Conservation (phyloP, 768 basidiomycete genomes). For the Boletus pseudopeckii region DNA sequence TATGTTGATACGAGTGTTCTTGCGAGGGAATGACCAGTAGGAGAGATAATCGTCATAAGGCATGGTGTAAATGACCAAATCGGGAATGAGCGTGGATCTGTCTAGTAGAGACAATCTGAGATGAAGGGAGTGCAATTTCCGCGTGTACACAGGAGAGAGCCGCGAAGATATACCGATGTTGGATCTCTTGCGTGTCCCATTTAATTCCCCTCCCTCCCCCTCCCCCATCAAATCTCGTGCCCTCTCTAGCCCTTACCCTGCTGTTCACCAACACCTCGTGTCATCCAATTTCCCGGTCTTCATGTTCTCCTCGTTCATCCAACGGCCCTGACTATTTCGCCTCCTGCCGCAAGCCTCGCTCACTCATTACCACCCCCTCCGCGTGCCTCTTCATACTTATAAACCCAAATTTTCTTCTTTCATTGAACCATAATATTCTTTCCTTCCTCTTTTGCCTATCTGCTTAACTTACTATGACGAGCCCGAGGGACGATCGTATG, state of each 20-base stretch:
- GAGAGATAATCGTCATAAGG: too few species aligned
- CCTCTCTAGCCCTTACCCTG: slow-evolving; percentile 36
- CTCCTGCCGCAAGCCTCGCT: slow-evolving; percentile 35
- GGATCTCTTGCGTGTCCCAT: slow-evolving; percentile 10
- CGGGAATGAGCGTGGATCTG: too few species aligned
- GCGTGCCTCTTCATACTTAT: slow-evolving; percentile 43
- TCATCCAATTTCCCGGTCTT: slow-evolving; percentile 36
- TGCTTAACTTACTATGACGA: slow-evolving; percentile 61
- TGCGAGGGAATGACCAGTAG: too few species aligned
- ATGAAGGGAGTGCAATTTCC: too few species aligned
- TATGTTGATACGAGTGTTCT: too few species aligned
- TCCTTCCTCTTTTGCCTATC: slow-evolving; percentile 56
- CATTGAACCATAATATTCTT: slow-evolving; percentile 41
- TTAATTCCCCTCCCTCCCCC: slow-evolving; percentile 16
- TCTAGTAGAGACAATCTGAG: too few species aligned
- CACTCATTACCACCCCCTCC: slow-evolving; percentile 43
- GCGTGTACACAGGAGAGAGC: too few species aligned
- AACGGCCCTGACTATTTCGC: slow-evolving; percentile 43
- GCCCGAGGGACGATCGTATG: slow-evolving; percentile 69
- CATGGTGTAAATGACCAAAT: too few species aligned
- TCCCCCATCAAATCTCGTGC: slow-evolving; percentile 28
- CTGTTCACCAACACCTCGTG: slow-evolving; percentile 48
- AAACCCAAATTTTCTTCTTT: slow-evolving; percentile 55
- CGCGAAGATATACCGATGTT: too few species aligned
- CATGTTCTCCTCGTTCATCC: slow-evolving; percentile 49